phyloP scores from a whole-genome alignment of 495 filamentous ascomycete species.

The Penicillium cinerascens region DNA sequence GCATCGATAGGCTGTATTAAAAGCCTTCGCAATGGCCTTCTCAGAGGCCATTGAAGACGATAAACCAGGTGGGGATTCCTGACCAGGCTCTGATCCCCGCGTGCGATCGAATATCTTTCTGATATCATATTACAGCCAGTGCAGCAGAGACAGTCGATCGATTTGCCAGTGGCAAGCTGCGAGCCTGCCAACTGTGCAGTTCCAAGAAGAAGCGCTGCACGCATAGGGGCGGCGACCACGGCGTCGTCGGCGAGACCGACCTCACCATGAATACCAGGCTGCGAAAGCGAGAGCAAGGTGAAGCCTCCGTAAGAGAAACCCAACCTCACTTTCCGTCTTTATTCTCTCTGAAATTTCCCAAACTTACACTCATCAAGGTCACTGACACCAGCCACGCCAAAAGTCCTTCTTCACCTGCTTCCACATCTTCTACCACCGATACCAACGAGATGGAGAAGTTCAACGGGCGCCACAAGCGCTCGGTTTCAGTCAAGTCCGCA shows the following conservation, averaged over 20 bases:
- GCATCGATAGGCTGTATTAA: background rate
- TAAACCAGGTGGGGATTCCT: no score
- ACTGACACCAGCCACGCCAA: no score
- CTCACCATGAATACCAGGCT: background rate
- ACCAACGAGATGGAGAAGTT: background rate
- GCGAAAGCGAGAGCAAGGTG: background rate
- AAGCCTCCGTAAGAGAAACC: background rate
- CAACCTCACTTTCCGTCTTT: background rate
- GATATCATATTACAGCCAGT: background rate
- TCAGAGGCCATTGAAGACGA: no score
- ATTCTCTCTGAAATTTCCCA: background rate
- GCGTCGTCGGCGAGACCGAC: background rate
- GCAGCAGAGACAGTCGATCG: no score
- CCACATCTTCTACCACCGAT: background rate
- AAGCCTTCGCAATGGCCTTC: background rate
- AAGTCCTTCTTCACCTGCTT: background rate
- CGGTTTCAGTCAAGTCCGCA: background rate
- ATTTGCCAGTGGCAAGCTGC: background rate
- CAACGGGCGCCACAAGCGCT: background rate
- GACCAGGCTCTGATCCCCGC: no score
- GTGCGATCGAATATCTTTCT: background rate
- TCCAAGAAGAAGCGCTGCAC: slow-evolving; percentile 19
- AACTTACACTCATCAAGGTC: background rate
- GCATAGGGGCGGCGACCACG: slow-evolving; percentile 2
- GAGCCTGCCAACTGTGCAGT: slow-evolving; percentile 17